Evolutionary conservation across 176 grass and related monocot genomes (phyloP), one percentile per base, ranked within the genome.

Genomic region (Pontederia crassipes): DNA sequence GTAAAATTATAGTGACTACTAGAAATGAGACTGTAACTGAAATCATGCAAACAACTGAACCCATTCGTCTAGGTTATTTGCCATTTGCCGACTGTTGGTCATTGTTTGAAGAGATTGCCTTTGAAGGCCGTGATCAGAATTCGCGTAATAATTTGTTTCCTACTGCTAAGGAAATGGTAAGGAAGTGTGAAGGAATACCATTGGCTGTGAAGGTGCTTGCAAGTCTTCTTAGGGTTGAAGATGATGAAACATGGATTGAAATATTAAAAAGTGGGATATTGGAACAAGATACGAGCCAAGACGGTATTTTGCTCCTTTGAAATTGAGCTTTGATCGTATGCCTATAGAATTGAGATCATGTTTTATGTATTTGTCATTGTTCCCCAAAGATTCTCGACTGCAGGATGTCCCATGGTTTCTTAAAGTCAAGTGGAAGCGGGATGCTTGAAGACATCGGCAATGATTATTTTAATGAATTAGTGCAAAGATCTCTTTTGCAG

Each of bases 331-430:
- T 49, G 45, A 74, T 27, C 9, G n/a, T 17, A 61, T 62, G 55
- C 70, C 70, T 1, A 10, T 15, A 17, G 17, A 65, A 7, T 53
- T 74, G 55, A 69, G 45, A 53, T 13, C 17, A 12, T 77, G 74
- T 59, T 68, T 77, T 17, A 8, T 61, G 8, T 77, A 59, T 61
- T 68, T 35, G 8, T 76, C 74, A 8, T 18, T 76, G 55, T 76
- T 68, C 29, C 64, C 46, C 4, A 69, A 61, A 76, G 55, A 29
- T 48, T 17, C 45, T 29, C 10, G 11, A 17, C 49, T 67, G 18
- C 9, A 32, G 32, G 32, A 40, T 40, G 32, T 40, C 32, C 2
- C 32, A 4, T 40, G 32, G 32, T 3, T 40, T 40, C 32, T 7
- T 40, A 4, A 0, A 40, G 6, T 7, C 32, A 40, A 40, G 6